These are phyloP conservation scores for Trypethelium eluteriae DNA, from an alignment of 495 filamentous ascomycete species.

Conservation along the genomic window DNA sequence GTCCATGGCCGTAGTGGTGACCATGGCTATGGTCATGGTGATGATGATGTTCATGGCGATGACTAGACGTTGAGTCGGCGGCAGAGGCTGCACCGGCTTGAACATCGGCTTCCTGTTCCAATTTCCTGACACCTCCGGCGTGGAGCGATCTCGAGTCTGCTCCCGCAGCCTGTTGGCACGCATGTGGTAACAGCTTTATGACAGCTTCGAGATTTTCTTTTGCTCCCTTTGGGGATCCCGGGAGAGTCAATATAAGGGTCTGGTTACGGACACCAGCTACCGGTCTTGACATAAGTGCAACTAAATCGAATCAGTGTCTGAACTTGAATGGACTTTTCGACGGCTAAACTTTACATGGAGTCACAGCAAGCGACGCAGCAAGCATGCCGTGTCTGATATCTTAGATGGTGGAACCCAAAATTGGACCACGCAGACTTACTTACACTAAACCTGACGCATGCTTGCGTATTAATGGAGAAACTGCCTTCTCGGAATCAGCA, in stretches of 20 bases:
- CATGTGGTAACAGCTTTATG: constrained; percentile 86
- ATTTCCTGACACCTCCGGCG: constrained; percentile 67
- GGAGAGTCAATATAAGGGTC: constrained; percentile 81
- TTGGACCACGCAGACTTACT: constrained; percentile 29
- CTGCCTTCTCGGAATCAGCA: constrained; percentile 47
- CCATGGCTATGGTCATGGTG: constrained; percentile 50
- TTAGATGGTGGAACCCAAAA: constrained; percentile 28
- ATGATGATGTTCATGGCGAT: constrained; percentile 39
- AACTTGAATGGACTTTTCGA: constrained; percentile 6
- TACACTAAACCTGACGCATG: constrained; percentile 82
- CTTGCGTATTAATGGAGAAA: constrained; percentile 72
- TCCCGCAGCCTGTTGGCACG: constrained; percentile 81
- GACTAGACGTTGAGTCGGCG: constrained; percentile 7
- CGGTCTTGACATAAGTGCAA: constrained; percentile 95
- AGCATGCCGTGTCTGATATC: constrained; percentile 79
- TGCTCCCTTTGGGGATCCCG: constrained; percentile 94
- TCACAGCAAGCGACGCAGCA: constrained; percentile 71
- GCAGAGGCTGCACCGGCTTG: constrained; percentile 8
- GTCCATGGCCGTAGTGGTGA: constrained; percentile 50
- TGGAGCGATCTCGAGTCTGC: constrained; percentile 75
- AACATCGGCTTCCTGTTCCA: constrained; percentile 78
- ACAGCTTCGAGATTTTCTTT: constrained; percentile 88
- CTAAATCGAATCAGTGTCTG: constrained; percentile 39
- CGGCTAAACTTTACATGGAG: constrained; percentile 61
- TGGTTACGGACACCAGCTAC: constrained; percentile 82